Evolutionary conservation across 2,329 filamentous ascomycete genomes (phyloP), one percentile per base, ranked within the genome.

Genomic region (Talaromyces sp.): DNA sequence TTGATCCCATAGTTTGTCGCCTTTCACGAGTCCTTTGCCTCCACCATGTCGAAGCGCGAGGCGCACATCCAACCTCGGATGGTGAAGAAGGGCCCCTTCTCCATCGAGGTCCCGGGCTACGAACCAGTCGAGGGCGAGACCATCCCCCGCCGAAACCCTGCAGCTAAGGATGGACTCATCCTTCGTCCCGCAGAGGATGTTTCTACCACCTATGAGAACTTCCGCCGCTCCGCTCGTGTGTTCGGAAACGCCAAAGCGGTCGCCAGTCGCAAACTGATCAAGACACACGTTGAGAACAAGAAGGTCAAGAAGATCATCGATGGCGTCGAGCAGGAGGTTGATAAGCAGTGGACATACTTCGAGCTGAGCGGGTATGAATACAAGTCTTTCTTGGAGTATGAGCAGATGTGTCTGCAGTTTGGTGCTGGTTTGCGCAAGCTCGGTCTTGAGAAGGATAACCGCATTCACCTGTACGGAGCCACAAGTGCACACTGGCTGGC

Each of bases 301-400:
- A 94, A 91, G 82, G 79, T 96, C 63, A 88, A 91, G 81, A 96
- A 95, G 82, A 81, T 90, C 46, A 79, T 96, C 52, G 89, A 95
- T 67, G 91, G 91, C 62, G 82, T 89, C 70, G 82, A 91, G 72
- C 79, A 82, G 60, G 84, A 92, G 76, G 85, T 94, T 30, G 89
- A 95, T 58, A 96, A 96, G 84, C 85, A 93, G 72, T 96, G 91
- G 91, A 86, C 87, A 48, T 95, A 86, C 75, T 95, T 90, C 64
- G 91, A 96, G 80, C 85, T 95, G 62, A 87, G 88, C 56, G 79
- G 80, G 44, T 96, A 89, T 78, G 80, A 82, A 40, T 96, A 86
- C 78, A 79, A 88, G 68, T 90, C 85, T 64, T 95, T 92, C 75
- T 80, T 82, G 65, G 87, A 96, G 75, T 94, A 93, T 69, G 84